These are phyloP conservation scores for Globisporangium emineosum DNA, from an alignment of 352 stramenopile species.

Conservation along the genomic window DNA sequence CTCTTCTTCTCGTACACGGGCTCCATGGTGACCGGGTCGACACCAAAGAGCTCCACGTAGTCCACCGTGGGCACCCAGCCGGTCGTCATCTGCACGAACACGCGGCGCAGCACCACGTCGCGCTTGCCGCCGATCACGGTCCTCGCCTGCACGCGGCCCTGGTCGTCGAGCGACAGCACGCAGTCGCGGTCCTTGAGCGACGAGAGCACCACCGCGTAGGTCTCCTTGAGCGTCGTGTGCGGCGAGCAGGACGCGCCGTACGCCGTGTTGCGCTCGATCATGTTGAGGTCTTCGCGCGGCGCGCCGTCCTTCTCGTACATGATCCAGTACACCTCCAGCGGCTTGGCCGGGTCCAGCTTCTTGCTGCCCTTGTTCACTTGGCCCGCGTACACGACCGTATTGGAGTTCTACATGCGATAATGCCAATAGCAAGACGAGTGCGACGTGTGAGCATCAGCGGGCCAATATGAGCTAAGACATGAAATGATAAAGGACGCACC, in stretches of 20 bases:
- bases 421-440: not conserved
- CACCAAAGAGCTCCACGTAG: constrained; percentile 80
- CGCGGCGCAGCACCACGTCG: constrained; percentile 62
- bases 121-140: constrained; percentile 70
- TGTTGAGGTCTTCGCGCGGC: constrained; percentile 76
- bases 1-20: constrained; percentile 83
- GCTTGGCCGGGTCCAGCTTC: constrained; percentile 50
- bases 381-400: constrained; percentile 80
- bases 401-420: constrained; percentile 54
- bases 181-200: constrained; percentile 75
- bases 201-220: constrained; percentile 48
- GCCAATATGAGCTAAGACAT: not conserved
- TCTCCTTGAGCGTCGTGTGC: constrained; percentile 27
- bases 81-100: constrained; percentile 83
- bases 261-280: constrained; percentile 82
- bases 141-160: constrained; percentile 54
- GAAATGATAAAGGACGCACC: constrained; percentile 27
- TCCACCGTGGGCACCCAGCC: constrained; percentile 83
- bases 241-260: constrained; percentile 61
- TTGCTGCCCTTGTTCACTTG: constrained; percentile 28
- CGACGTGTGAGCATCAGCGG: not conserved
- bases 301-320: constrained; percentile 81
- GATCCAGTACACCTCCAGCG: constrained; percentile 82
- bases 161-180: constrained; percentile 48
- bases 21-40: constrained; percentile 57